Base-by-base conservation (phyloP, 805 yeast species). In the Cyberlindnera mycetangii region DNA sequence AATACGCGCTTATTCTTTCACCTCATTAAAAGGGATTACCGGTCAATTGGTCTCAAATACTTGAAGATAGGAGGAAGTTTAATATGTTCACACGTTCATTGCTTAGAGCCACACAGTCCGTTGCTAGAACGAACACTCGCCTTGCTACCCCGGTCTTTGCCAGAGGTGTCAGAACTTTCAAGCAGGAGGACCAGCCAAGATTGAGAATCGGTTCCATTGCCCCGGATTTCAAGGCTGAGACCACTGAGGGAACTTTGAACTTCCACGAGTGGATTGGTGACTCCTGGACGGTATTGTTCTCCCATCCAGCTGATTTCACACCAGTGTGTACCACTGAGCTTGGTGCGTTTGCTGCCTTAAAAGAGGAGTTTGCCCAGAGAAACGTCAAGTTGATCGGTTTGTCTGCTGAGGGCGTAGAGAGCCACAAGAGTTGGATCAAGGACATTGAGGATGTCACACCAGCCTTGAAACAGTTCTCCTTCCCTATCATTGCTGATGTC, bases 321-420 rank as follows among this genome's bases (percentile, higher is more conserved):
- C 97, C 97, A 38, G 96, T 89, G 44, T 89, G 97, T 70, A 90
- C 97, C 61, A 89, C 97, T 45, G 97, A 89, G 73, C 76, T 89
- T 62, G 96, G 97, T 56, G 96, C 96, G 17, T 90, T 89, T 60
- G 89, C 96, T 52, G 78, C 81, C 59, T 78, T 89, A 69, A 86
- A 88, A 72, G 88, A 89, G 44, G 96, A 89, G 67, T 89, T 89
- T 60, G 81, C 83, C 62, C 74, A 83, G 69, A 81, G 97, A 75
- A 79, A 80, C 62, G 86, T 84, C 64, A 89, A 89, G 74, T 76
- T 89, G 68, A 85, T 89, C 67, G 97, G 97, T 51, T 74, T 89
- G 56, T 85, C 95, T 44, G 92, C 96, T 50, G 90, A 89, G 68
- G 83, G 78, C 56, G 74, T 88, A 51, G 85, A 83, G 56, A 75